Percentiles rank a stretch among this genome's conserved stretches.
Conservation (phyloP, 768 basidiomycete species). For the Lentinula boryana region DNA sequence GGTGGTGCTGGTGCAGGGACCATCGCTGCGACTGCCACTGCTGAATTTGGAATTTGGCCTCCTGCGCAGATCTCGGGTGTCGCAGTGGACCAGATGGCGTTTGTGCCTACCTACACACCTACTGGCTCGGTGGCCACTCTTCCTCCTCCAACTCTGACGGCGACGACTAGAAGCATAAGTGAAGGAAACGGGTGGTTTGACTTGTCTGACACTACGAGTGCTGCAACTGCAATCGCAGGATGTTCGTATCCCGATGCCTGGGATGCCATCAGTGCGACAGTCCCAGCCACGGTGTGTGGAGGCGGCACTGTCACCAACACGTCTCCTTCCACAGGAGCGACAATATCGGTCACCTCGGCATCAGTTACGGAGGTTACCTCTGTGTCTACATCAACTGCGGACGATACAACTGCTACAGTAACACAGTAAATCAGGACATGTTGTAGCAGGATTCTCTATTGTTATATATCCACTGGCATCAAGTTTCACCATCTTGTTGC, state of each 20-base stretch:
- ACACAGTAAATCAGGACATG: neutral
- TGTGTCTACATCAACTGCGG: neutral
- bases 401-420: neutral
- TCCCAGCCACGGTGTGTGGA: constrained; percentile 21
- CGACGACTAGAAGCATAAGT: constrained; percentile 38
- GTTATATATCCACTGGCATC: neutral
- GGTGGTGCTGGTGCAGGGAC: constrained; percentile 50
- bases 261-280: constrained; percentile 27
- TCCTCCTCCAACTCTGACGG: constrained; percentile 41
- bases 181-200: constrained; percentile 52
- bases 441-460: neutral
- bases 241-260: constrained; percentile 49
- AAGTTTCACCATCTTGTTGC: neutral
- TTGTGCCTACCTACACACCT: constrained; percentile 54
- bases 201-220: constrained; percentile 35
- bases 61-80: constrained; percentile 38
- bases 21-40: constrained; percentile 34
- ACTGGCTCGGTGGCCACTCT: constrained; percentile 51
- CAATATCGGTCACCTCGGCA: neutral
- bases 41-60: constrained; percentile 46
- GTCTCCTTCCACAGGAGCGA: neutral
- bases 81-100: constrained; percentile 22
- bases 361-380: neutral
- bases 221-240: constrained; percentile 36
- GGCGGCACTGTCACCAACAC: neutral